A percentile compares a stretch with the other conserved stretches of the same genome.
These are phyloP conservation scores for Purpureocillium lavendulum DNA, from an alignment of 2,329 filamentous ascomycete genomes.

Conservation along the genomic window DNA sequence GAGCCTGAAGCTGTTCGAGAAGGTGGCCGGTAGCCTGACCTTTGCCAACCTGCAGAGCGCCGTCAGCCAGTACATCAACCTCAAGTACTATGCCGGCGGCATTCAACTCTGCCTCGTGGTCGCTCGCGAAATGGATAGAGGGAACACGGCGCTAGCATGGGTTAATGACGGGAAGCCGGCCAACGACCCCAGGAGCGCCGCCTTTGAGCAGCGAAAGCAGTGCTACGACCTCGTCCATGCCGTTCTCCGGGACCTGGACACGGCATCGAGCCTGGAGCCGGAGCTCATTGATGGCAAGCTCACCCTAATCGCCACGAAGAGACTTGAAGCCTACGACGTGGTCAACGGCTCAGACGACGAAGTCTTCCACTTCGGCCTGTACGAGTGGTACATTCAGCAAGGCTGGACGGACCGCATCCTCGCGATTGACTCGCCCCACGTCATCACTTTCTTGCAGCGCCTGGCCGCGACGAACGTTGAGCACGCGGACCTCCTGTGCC, in stretches of 20 bases:
- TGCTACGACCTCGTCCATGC: conserved; percentile 85
- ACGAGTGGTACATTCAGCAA: conserved; percentile 90
- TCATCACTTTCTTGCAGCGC: conserved; percentile 76
- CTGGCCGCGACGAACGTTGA: conserved; percentile 63
- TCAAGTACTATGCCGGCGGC: conserved; percentile 89
- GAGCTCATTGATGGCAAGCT: conserved; percentile 70
- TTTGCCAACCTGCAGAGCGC: conserved; percentile 73
- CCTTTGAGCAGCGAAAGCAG: conserved; percentile 62
- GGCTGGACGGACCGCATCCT: conserved; percentile 81
- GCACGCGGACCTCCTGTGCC: conserved; percentile 86
- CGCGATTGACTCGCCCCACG: conserved; percentile 74
- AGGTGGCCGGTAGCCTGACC: conserved; percentile 76
- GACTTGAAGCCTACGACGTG: conserved; percentile 81
- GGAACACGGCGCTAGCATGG: conserved; percentile 79
- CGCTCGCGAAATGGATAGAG: conserved; percentile 76
- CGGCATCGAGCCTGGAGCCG: conserved; percentile 57
- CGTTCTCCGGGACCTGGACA: conserved; percentile 72
- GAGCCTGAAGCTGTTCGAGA: conserved; percentile 78
- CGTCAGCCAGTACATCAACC: conserved; percentile 66
- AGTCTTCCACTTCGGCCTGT: conserved; percentile 92
- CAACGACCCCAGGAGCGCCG: conserved; percentile 58
- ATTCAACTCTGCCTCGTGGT: conserved; percentile 81
- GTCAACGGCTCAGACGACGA: conserved; percentile 85
- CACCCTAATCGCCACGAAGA: conserved; percentile 68
- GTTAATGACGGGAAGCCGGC: conserved; percentile 72